phyloP scores from a whole-genome alignment of 352 stramenopile species.

The Aphanomyces cochlioides region DNA sequence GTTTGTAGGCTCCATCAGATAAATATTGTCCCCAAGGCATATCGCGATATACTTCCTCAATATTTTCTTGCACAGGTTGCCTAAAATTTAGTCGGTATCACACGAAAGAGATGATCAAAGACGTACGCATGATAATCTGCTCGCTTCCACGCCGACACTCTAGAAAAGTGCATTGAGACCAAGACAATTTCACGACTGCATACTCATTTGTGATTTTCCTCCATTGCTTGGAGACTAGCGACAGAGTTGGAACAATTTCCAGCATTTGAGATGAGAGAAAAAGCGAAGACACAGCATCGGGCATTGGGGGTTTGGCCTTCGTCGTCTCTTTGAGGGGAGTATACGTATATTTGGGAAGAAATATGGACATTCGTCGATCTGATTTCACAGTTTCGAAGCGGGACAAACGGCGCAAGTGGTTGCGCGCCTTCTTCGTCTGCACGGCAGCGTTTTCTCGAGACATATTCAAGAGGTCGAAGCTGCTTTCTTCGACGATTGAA shows the following conservation, averaged over 20 bases:
- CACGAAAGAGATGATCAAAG: no score
- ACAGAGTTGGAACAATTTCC: slow-evolving; percentile 34
- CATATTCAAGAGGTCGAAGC: slow-evolving; percentile 14
- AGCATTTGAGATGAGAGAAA: slow-evolving; percentile 47
- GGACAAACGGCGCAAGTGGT: slow-evolving; percentile 22
- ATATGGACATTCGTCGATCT: slow-evolving; percentile 8
- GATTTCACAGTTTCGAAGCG: not conserved
- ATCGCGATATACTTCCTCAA: slow-evolving; percentile 44
- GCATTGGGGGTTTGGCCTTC: not conserved
- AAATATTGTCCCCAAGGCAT: slow-evolving; percentile 74
- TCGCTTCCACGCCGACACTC: slow-evolving; percentile 49
- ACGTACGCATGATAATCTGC: slow-evolving; percentile 54
- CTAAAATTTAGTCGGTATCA: slow-evolving; percentile 30
- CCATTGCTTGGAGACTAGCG: slow-evolving; percentile 49
- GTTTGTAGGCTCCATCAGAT: slow-evolving; percentile 81
- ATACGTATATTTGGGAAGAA: not conserved
- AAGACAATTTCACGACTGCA: slow-evolving; percentile 13
- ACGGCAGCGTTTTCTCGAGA: slow-evolving; percentile 19
- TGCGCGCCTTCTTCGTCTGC: slow-evolving; percentile 16
- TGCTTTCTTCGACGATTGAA: slow-evolving; percentile 7
- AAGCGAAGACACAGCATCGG: slow-evolving; percentile 30
- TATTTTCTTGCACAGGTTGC: slow-evolving; percentile 41
- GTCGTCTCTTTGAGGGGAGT: no score
- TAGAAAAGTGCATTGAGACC: slow-evolving; percentile 28
- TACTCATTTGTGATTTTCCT: slow-evolving; percentile 45